Evolutionary conservation across 495 filamentous ascomycete species (phyloP), one percentile per base, ranked within the genome.

Genomic region (Penicillium longicatenatum): DNA sequence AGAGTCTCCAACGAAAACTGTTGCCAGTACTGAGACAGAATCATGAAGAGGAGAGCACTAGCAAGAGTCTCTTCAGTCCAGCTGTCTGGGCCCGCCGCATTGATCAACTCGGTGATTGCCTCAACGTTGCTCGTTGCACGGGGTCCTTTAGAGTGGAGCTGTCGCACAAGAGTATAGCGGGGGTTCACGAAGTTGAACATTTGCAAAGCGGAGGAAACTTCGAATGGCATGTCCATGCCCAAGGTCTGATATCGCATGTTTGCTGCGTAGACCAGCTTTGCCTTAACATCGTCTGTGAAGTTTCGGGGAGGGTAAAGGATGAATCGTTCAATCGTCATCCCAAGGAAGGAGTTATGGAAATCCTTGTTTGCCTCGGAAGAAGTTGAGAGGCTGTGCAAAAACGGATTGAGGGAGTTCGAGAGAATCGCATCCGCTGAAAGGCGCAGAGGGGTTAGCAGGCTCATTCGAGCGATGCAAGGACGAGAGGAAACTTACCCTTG

Each of bases 11-110:
- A 77, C 41, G 92, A 88, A 70, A 92, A 92, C 17, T 80, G 82
- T 35, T 78, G 79, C 63, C 78, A 80, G 60, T 85, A 79, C 48
- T 87, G 85, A 1, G 87, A 87, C 51, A 87, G 78, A 37, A 91
- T 84, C 77, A 96, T 88, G 70, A 90, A 96, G 17, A 95, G 84
- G 47, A 99, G 77, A 5, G 89, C 90, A 52, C 83, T 83, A 9
- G 91, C 88, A 42, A 98, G 84, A 64, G 96, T 89, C 62, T 86
- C 86, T 69, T 97, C 93, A 60, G 80, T 84, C 64, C 94, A 83
- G 48, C 87, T 84, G 45, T 87, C 82, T 49, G 82, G 84, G 35
- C 85, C 81, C 53, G 84, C 82, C n/a, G 83, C 78, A 49, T 79
- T 84, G 43, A 93, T 83, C 44, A 90, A 74, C 41, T 90, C 83